phyloP scores from a whole-genome alignment of 257 asterid genomes.

The Rauvolfia tetraphylla region DNA sequence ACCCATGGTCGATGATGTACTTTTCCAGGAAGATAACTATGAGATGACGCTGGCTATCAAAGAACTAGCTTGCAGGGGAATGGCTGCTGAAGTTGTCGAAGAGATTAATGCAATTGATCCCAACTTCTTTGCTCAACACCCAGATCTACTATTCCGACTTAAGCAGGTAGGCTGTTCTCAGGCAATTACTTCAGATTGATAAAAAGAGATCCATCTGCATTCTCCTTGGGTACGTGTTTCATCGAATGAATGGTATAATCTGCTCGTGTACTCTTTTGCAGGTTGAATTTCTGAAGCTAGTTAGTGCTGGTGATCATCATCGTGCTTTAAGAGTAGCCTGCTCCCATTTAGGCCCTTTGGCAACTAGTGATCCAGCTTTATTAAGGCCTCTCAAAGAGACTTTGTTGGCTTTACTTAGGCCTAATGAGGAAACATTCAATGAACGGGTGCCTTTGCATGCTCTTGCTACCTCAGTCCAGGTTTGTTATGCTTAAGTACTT shows the following conservation, averaged over 20 bases:
- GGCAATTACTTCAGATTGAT: not conserved
- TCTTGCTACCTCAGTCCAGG: slow-evolving; percentile 97
- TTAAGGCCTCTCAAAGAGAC: slow-evolving; percentile 91
- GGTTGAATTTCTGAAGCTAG: slow-evolving; percentile 91
- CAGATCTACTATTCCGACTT: slow-evolving; percentile 76
- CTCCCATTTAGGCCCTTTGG: slow-evolving; percentile 91
- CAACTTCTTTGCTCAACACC: slow-evolving; percentile 65
- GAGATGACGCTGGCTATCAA: slow-evolving; percentile 55
- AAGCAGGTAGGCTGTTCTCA: slow-evolving; percentile 59
- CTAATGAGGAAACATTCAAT: slow-evolving; percentile 62
- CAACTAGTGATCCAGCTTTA: slow-evolving; percentile 64
- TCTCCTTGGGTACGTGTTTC: not conserved
- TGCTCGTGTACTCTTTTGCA: slow-evolving; percentile 18
- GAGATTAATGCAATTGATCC: slow-evolving; percentile 74
- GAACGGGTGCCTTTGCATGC: slow-evolving; percentile 59
- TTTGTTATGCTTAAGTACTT: slow-evolving; percentile 17
- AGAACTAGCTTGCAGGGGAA: slow-evolving; percentile 78
- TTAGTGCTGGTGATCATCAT: slow-evolving; percentile 68
- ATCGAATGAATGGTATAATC: not conserved
- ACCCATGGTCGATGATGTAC: slow-evolving; percentile 29
- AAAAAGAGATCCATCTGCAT: not conserved
- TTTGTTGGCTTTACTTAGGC: slow-evolving; percentile 66
- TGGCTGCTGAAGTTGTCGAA: slow-evolving; percentile 86
- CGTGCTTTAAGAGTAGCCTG: slow-evolving; percentile 79
- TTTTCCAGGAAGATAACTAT: slow-evolving; percentile 47